These are phyloP conservation scores for Guadua angustifolia DNA, from an alignment of 176 grass and related monocot species.

Conservation along the genomic window DNA sequence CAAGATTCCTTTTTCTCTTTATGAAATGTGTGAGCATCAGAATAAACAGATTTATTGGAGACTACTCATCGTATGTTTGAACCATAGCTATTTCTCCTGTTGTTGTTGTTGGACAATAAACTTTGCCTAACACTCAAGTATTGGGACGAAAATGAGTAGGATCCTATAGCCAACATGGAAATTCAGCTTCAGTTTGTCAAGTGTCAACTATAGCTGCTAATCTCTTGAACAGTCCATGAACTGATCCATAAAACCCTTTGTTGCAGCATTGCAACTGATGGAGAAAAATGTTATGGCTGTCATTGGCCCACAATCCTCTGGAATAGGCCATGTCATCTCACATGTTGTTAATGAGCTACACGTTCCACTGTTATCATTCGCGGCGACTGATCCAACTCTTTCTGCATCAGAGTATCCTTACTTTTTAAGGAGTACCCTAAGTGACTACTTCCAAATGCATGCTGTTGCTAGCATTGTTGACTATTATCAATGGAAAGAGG, in stretches of 20 bases:
- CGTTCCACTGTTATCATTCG: conserved; percentile 77
- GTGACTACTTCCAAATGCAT: conserved; percentile 85
- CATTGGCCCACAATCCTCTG: conserved; percentile 81
- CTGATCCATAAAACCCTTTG: conserved; percentile 45
- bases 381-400: conserved; percentile 75
- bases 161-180: conserved; percentile 1
- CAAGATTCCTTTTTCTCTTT: conserved; percentile 38
- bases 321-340: conserved; percentile 72
- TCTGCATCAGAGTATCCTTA: conserved; percentile 76
- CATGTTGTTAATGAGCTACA: conserved; percentile 74
- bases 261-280: conserved; percentile 70
- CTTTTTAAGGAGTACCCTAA: conserved; percentile 68
- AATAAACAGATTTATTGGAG: conserved; percentile 21
- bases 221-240: conserved; percentile 33
- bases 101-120: neutral
- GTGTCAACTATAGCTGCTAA: neutral
- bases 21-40: conserved; percentile 20
- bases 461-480: conserved; percentile 78
- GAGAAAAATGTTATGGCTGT: conserved; percentile 70
- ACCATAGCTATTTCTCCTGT: conserved; percentile 15
- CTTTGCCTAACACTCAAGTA: conserved; percentile 11
- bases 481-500: conserved; percentile 71
- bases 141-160: conserved; percentile 4
- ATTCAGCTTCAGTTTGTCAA: conserved; percentile 22
- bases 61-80: conserved; percentile 18